phyloP scores from a whole-genome alignment of 495 filamentous ascomycete species.

The Penicillium dipodomyicola region DNA sequence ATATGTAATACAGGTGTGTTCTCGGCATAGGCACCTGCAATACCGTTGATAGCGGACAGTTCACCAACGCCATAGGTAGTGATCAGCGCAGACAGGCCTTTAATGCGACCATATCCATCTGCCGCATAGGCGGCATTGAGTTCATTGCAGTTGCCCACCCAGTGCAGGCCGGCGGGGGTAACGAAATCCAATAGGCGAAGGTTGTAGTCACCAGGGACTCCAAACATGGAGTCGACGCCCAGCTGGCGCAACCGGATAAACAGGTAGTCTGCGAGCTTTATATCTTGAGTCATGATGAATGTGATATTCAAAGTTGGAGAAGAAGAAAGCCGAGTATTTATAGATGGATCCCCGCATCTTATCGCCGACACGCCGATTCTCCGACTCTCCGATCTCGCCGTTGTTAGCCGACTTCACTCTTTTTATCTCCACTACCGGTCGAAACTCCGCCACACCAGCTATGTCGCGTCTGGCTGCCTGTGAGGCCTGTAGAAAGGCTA shows the following conservation, averaged over 20 bases:
- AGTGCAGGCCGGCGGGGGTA: slow-evolving; percentile 59
- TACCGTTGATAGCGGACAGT: slow-evolving; percentile 69
- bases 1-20: slow-evolving; percentile 78
- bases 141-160: slow-evolving; percentile 80
- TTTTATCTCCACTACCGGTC: slow-evolving; percentile 13
- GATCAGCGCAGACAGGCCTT: slow-evolving; percentile 67
- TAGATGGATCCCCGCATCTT: slow-evolving; percentile 20
- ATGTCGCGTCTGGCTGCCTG: slow-evolving; percentile 36
- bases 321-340: slow-evolving; percentile 12
- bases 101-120: slow-evolving; percentile 75
- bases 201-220: slow-evolving; percentile 76
- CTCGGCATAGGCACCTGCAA: slow-evolving; percentile 73
- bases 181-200: slow-evolving; percentile 67
- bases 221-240: slow-evolving; percentile 65
- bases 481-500: slow-evolving; percentile 42
- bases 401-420: slow-evolving; percentile 20
- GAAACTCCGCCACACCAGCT: slow-evolving; percentile 8
- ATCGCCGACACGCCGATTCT: slow-evolving; percentile 21
- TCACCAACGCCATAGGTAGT: slow-evolving; percentile 84
- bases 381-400: slow-evolving; percentile 16
- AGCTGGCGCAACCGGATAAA: slow-evolving; percentile 67
- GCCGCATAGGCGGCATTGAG: slow-evolving; percentile 83
- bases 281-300: slow-evolving; percentile 17
- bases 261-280: slow-evolving; percentile 56
- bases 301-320: background rate